Percentiles rank a stretch among this genome's conserved stretches.
These are phyloP conservation scores for Lachnellula hyalina DNA, from an alignment of 2,329 filamentous ascomycete genomes.

Conservation along the genomic window DNA sequence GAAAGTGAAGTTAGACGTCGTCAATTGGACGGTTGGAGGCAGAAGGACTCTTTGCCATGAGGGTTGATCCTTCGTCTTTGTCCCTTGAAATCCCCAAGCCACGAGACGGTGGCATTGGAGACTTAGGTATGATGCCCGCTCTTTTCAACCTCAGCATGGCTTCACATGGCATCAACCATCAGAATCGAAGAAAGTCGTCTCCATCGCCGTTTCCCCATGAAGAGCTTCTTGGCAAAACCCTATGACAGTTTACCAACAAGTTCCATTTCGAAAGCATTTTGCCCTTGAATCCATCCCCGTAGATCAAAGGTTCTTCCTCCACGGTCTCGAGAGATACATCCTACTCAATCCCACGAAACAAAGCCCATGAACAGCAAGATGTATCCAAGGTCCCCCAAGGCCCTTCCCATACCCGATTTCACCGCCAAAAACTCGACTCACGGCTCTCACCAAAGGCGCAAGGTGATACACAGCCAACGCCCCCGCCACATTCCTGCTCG, in stretches of 20 bases:
- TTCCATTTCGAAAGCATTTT: background rate
- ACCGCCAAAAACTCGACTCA: constrained; percentile 11
- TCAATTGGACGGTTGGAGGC: no score
- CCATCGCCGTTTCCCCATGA: no score
- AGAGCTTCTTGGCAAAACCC: no score
- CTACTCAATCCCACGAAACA: constrained; percentile 7
- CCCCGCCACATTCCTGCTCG: constrained; percentile 29
- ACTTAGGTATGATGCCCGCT: no score
- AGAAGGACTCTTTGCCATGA: no score
- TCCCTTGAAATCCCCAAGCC: no score
- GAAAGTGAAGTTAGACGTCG: no score
- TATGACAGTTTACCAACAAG: background rate
- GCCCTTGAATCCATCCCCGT: background rate
- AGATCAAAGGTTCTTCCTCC: background rate
- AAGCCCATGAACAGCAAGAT: constrained; percentile 21
- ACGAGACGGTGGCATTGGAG: no score
- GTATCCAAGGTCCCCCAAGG: constrained; percentile 24
- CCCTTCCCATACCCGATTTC: constrained; percentile 5
- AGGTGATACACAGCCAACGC: constrained; percentile 34
- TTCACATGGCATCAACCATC: no score
- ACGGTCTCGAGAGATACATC: background rate
- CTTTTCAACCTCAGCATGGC: no score
- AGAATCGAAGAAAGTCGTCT: no score
- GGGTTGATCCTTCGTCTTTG: no score
- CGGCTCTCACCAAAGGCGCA: constrained; percentile 30